Evolutionary conservation across 306 rosid species (phyloP), one percentile per base, ranked within the genome.

Genomic region (Echinosophora koreensis): DNA sequence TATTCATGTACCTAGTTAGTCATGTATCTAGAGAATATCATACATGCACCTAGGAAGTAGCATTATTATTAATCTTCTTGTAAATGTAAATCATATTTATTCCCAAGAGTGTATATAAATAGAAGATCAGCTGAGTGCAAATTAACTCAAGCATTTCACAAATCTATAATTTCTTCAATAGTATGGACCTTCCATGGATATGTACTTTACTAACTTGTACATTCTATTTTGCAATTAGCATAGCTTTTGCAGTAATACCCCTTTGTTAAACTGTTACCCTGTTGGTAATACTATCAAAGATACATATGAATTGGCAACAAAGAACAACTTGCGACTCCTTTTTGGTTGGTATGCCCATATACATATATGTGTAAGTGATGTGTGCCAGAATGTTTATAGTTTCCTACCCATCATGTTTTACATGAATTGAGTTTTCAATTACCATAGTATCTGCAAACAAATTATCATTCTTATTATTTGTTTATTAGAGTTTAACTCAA

Each of bases 381-480:
- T 63, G 69, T 15, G 1, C 54, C 9, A 39, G 35, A 30, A 17
- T 18, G 34, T 41, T 63, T 51, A 5, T 54, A 54, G 60, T 18
- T 65, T 17, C 16, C 8, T 64, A 12, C 60, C 1, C 1, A 6
- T 17, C 32, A 8, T 64, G 51, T 38, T 69, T 50, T 16, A 42
- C 44, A 15, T 70, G 18, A 0, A 37, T 35, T 15, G 65, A 39
- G 56, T 63, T 76, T 63, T 42, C 66, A 42, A 35, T 34, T 63
- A 35, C 11, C 10, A 27, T 11, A 7, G 49, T 16, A 70, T 77
- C 37, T 58, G 35, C 8, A 12, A 44, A 46, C 12, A 47, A 46
- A 71, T 47, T 52, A 38, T 17, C 37, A 50, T 28, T 41, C 37
- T 34, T 4, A 5, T 46, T 28, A 14, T 39, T 15, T 68, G 70